phyloP scores from a whole-genome alignment of 1,139 yeast genomes.

The Taphrina deformans region DNA sequence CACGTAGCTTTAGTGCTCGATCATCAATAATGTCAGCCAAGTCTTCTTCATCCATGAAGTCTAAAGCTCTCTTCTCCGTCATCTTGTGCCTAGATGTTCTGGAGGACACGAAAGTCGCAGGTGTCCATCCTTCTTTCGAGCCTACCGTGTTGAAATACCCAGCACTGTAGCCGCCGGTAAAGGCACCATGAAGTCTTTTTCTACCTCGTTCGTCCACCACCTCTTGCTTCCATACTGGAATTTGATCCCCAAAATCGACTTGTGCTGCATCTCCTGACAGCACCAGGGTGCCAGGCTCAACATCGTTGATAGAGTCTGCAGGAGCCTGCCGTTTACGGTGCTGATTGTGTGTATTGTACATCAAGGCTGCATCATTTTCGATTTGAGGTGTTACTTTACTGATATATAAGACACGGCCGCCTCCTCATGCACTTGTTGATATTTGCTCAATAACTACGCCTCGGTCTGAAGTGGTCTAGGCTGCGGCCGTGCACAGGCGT shows the following conservation, averaged over 20 bases:
- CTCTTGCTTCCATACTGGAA: conserved; percentile 38
- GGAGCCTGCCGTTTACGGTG: neutral
- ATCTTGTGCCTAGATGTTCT: conserved; percentile 39
- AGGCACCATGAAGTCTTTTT: conserved; percentile 45
- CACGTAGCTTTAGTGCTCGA: conserved; percentile 33
- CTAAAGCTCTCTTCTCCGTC: conserved; percentile 39
- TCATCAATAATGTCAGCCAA: conserved; percentile 41
- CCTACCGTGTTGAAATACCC: conserved; percentile 47
- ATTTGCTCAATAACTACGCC: too few species aligned
- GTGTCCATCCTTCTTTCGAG: conserved; percentile 46
- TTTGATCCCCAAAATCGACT: conserved; percentile 3
- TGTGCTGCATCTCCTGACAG: conserved; percentile 42
- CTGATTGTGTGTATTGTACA: too few species aligned
- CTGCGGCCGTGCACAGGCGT: too few species aligned
- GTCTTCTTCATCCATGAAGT: conserved; percentile 47
- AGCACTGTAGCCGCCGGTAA: conserved; percentile 46
- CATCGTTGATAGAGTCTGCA: neutral
- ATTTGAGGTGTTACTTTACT: too few species aligned
- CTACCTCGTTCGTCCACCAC: conserved; percentile 41
- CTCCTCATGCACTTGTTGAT: too few species aligned
- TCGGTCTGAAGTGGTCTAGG: too few species aligned
- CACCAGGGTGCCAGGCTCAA: neutral
- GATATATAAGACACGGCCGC: too few species aligned
- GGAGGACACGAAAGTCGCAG: conserved; percentile 42
- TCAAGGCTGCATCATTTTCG: too few species aligned